Percentiles rank a stretch among this genome's conserved stretches.
These are phyloP conservation scores for Irpex rosettiformis DNA, from an alignment of 1,284 basidiomycete genomes.

Conservation along the genomic window DNA sequence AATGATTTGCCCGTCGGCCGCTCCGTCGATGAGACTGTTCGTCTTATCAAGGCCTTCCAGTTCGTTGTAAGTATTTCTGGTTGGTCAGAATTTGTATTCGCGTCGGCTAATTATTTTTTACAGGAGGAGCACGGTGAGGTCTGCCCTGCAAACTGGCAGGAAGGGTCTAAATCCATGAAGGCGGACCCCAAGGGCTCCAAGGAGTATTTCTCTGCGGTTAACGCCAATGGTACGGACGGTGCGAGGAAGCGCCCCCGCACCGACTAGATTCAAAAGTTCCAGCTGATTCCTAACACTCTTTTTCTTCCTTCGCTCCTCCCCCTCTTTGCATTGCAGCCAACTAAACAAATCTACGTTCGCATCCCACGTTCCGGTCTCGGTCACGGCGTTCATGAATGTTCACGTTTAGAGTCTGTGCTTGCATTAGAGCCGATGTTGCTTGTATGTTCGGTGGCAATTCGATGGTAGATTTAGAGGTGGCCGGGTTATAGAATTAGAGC, in stretches of 20 bases:
- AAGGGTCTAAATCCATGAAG: constrained; percentile 76
- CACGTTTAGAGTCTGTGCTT: neutral
- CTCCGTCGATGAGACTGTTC: constrained; percentile 86
- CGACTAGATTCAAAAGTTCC: constrained; percentile 22
- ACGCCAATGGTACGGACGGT: constrained; percentile 26
- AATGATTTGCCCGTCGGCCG: constrained; percentile 91
- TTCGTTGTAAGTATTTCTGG: constrained; percentile 55
- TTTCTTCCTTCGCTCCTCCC: constrained; percentile 4
- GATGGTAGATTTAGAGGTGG: neutral
- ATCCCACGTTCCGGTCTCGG: neutral
- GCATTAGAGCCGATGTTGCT: neutral
- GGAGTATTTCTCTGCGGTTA: constrained; percentile 64
- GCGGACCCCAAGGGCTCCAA: constrained; percentile 67
- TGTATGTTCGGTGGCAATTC: neutral
- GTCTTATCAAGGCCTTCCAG: constrained; percentile 90
- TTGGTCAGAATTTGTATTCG: neutral
- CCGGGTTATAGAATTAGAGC: neutral
- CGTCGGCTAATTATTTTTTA: neutral
- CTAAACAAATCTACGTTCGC: neutral
- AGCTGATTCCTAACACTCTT: constrained; percentile 15
- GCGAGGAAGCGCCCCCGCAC: constrained; percentile 33
- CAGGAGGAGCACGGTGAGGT: constrained; percentile 87
- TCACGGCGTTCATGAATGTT: constrained; percentile 1
- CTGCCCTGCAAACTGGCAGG: constrained; percentile 86
- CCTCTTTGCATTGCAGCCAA: constrained; percentile 3